These are phyloP conservation scores for Smittium culicis DNA, from an alignment of 371 early-diverging fungal species.

Conservation along the genomic window DNA sequence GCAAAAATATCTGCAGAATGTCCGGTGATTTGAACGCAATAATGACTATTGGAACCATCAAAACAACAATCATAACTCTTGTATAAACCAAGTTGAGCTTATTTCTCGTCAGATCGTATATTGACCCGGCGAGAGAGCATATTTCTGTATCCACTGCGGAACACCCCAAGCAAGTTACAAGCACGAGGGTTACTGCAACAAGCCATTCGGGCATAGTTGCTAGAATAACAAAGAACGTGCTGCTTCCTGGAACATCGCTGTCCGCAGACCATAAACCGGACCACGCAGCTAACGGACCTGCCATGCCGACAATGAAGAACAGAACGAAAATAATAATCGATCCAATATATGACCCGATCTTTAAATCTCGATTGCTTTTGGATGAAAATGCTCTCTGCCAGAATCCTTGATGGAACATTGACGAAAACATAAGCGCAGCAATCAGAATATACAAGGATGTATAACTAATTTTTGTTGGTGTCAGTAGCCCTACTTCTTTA, in stretches of 20 bases:
- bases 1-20: conserved; percentile 29
- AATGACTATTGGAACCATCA: conserved; percentile 29
- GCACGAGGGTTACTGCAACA: conserved; percentile 26
- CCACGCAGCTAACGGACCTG: conserved; percentile 33
- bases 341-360: conserved; percentile 26
- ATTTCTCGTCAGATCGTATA: conserved; percentile 30
- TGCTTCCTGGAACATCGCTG: conserved; percentile 27
- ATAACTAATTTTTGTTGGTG: conserved; percentile 35
- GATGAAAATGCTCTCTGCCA: conserved; percentile 37
- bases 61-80: conserved; percentile 20
- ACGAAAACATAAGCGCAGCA: conserved; percentile 29
- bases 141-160: conserved; percentile 34
- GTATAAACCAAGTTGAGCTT: conserved; percentile 22
- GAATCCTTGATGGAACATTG: conserved; percentile 36
- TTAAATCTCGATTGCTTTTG: conserved; percentile 28
- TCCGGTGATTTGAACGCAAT: conserved; percentile 25
- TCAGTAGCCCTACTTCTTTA: conserved; percentile 28
- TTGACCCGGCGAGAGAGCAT: conserved; percentile 29
- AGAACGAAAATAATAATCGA: conserved; percentile 28
- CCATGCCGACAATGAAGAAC: conserved; percentile 27
- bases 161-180: conserved; percentile 31
- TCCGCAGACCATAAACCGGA: conserved; percentile 31
- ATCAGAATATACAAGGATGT: conserved; percentile 32
- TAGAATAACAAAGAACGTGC: conserved; percentile 31
- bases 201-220: conserved; percentile 30